Conservation (phyloP, 179 eudicot genomes). For the Nepenthes alata region DNA sequence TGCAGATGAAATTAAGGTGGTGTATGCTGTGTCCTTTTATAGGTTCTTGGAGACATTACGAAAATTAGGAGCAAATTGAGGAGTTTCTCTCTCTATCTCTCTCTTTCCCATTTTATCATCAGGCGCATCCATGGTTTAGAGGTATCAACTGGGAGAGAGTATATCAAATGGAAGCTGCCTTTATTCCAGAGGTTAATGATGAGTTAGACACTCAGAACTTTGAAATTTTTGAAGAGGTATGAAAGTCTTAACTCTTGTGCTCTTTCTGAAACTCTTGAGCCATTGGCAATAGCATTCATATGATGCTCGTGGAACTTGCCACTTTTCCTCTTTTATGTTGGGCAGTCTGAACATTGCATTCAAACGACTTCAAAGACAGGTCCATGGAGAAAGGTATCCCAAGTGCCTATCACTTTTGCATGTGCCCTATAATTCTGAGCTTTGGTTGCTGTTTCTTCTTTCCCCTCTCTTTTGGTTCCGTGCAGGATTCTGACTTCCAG, state of each 20-base stretch:
- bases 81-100: constrained; percentile 4
- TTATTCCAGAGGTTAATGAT: constrained; percentile 78
- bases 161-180: constrained; percentile 74
- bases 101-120: constrained; percentile 11
- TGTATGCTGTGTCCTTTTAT: constrained; percentile 1
- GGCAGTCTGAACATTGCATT: constrained; percentile 42
- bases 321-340: not conserved
- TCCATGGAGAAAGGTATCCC: constrained; percentile 75
- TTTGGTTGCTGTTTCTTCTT: too few species aligned
- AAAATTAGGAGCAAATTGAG: not conserved
- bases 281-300: too few species aligned
- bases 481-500: too few species aligned
- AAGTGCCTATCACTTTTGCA: too few species aligned
- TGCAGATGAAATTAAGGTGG: constrained; percentile 71
- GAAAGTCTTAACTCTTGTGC: not conserved
- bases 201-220: constrained; percentile 84
- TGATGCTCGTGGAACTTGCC: not conserved
- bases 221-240: constrained; percentile 81
- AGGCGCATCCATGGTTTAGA: constrained; percentile 78
- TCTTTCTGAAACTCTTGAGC: not conserved
- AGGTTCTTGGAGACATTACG: too few species aligned
- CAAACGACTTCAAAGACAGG: constrained; percentile 48
- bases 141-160: constrained; percentile 60
- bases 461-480: too few species aligned
- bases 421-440: too few species aligned